These are phyloP conservation scores for Paramecium bursaria DNA, from an alignment of 73 alveolate species.

Conservation along the genomic window DNA sequence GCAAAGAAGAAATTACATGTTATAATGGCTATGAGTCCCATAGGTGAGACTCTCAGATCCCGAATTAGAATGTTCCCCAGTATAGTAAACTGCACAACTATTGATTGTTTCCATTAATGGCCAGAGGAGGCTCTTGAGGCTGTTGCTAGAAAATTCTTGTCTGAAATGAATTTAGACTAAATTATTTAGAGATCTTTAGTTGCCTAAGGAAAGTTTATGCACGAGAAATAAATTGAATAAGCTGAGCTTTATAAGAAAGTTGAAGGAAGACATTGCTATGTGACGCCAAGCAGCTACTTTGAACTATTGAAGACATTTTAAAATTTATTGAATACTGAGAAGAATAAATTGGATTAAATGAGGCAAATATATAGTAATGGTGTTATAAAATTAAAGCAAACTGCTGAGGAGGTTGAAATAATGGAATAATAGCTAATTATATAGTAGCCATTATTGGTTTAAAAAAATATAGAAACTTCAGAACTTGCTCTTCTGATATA, in stretches of 20 bases:
- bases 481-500: constrained; percentile 58
- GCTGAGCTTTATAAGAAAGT: constrained; percentile 80
- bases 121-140: constrained; percentile 78
- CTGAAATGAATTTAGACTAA: constrained; percentile 46
- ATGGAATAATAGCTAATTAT: constrained; percentile 79
- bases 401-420: constrained; percentile 78
- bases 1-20: constrained; percentile 72
- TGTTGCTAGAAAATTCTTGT: constrained; percentile 68
- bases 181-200: constrained; percentile 42
- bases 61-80: constrained; percentile 76
- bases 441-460: constrained; percentile 84
- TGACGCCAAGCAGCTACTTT: constrained; percentile 91
- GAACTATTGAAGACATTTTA: constrained; percentile 86
- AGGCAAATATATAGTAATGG: constrained; percentile 88
- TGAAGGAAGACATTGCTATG: constrained; percentile 88
- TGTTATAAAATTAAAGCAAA: constrained; percentile 75
- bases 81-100: constrained; percentile 76
- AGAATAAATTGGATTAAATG: constrained; percentile 84
- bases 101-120: constrained; percentile 78
- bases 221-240: constrained; percentile 81
- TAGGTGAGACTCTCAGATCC: constrained; percentile 72
- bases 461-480: constrained; percentile 90
- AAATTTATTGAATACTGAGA: constrained; percentile 79
- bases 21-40: constrained; percentile 75
- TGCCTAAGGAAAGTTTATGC: constrained; percentile 72